phyloP scores from a whole-genome alignment of 2,329 filamentous ascomycete genomes.

The Aspergillus sp. region DNA sequence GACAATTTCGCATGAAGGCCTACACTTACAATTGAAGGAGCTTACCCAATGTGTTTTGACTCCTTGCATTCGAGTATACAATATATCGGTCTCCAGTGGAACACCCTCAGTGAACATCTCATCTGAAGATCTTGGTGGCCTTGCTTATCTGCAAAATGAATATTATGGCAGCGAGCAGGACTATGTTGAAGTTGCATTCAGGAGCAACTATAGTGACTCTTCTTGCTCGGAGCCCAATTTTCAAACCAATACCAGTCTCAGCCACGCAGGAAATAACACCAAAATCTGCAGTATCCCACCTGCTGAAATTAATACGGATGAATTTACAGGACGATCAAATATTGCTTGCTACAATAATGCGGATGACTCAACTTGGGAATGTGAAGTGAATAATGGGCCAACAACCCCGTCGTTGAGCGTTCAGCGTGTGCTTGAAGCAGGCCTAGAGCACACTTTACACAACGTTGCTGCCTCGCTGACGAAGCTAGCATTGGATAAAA shows the following conservation, averaged over 20 bases:
- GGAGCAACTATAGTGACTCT: too few relatives aligned
- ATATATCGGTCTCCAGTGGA: not conserved
- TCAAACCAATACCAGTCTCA: too few relatives aligned
- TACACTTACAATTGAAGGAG: not conserved
- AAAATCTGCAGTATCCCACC: too few relatives aligned
- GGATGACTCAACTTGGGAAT: too few relatives aligned
- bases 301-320: too few relatives aligned
- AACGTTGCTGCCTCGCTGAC: slow-evolving; percentile 1
- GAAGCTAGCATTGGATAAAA: not conserved
- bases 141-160: not conserved
- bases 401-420: not conserved
- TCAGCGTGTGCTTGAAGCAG: not conserved
- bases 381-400: not conserved
- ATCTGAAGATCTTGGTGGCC: not conserved
- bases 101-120: not conserved
- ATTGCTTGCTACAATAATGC: too few relatives aligned
- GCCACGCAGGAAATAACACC: too few relatives aligned
- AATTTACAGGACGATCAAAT: too few relatives aligned
- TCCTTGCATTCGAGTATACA: not conserved
- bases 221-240: too few relatives aligned
- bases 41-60: not conserved
- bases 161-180: not conserved
- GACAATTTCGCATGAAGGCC: not conserved
- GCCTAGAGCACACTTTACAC: not conserved
- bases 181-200: not conserved